Evolutionary conservation across 129 eudicot genomes (phyloP).

Genomic region (Saussurea involucrata): DNA sequence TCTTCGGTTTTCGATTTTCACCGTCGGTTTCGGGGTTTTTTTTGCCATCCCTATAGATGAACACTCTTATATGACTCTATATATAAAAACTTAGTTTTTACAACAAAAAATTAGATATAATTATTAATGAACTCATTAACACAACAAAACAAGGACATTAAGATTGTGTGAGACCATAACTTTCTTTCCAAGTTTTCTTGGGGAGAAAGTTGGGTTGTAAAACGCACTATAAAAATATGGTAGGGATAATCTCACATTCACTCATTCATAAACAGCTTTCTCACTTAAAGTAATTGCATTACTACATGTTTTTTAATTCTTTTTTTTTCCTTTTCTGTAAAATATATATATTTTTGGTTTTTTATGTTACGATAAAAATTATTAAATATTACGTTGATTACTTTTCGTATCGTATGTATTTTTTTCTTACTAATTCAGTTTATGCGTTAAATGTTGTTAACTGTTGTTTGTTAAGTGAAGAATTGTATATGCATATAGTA

Average conservation of each 20-base stretch:
- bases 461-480: not conserved
- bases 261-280: not conserved
- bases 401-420: no score
- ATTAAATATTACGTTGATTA: no score
- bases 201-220: constrained; percentile 8
- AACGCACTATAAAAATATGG: not conserved
- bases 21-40: no score
- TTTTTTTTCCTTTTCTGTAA: no score
- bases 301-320: not conserved
- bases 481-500: not conserved
- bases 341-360: no score
- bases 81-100: no score
- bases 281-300: not conserved
- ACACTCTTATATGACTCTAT: no score
- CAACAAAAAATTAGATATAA: not conserved
- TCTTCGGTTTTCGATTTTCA: no score
- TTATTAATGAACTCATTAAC: not conserved
- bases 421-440: no score
- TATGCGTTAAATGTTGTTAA: no score
- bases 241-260: not conserved
- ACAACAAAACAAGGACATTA: no score
- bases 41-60: no score
- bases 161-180: not conserved
- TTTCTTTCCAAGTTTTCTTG: constrained; percentile 30
- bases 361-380: not conserved